Evolutionary conservation across 495 filamentous ascomycete genomes (phyloP).

Genomic region (Talaromyces thailandensis): DNA sequence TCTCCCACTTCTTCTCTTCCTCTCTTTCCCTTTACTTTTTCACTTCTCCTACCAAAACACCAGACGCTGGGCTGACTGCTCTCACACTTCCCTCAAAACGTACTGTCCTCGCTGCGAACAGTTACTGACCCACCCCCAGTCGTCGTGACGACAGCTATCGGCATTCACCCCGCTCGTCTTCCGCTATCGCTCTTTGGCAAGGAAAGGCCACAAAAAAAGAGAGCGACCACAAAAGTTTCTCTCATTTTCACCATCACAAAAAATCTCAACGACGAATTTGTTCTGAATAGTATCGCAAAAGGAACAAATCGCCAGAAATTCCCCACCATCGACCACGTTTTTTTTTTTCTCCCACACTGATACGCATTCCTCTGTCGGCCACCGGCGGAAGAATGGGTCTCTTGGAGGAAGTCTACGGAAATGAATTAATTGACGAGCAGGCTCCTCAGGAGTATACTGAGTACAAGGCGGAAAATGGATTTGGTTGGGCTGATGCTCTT

Average conservation of each 20-base stretch:
- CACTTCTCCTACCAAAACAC: neutral
- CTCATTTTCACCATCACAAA: neutral
- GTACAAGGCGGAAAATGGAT: conserved; percentile 80
- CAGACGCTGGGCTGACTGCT: conserved; percentile 4
- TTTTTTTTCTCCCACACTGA: conserved; percentile 1
- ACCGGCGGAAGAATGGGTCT: conserved; percentile 57
- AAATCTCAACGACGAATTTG: neutral
- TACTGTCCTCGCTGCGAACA: conserved; percentile 1
- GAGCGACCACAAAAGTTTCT: neutral
- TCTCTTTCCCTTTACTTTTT: neutral
- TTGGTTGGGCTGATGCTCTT: conserved; percentile 90
- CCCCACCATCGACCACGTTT: neutral
- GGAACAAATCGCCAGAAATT: neutral
- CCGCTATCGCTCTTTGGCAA: conserved; percentile 5
- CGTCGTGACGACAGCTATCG: conserved; percentile 9
- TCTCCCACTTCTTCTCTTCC: conserved; percentile 1
- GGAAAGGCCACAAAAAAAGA: neutral
- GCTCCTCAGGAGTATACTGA: conserved; percentile 58
- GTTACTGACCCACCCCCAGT: conserved; percentile 6
- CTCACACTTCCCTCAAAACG: neutral
- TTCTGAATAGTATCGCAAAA: neutral
- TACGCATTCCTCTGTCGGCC: conserved; percentile 32
- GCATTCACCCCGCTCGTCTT: conserved; percentile 2
- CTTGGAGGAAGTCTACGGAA: conserved; percentile 56
- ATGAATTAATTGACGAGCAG: conserved; percentile 51